A percentile compares a stretch with the other conserved stretches of the same genome.
phyloP scores from a whole-genome alignment of 495 filamentous ascomycete genomes.

The Aspergillus sclerotiicarbonarius region DNA sequence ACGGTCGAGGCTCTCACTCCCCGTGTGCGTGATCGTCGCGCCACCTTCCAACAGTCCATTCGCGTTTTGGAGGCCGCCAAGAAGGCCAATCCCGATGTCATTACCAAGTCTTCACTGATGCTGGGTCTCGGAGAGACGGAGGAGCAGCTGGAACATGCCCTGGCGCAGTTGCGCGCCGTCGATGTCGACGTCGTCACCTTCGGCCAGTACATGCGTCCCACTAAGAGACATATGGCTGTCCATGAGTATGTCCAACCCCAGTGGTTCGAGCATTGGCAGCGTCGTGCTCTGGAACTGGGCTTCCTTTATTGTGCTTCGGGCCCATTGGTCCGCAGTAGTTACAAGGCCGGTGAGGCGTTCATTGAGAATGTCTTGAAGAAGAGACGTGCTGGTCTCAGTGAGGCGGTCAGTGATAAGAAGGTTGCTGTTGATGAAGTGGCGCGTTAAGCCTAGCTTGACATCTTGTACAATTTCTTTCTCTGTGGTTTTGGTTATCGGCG shows the following conservation, averaged over 20 bases:
- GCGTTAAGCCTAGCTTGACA: slow-evolving; percentile 19
- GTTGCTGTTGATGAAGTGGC: slow-evolving; percentile 29
- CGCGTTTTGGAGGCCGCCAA: slow-evolving; percentile 81
- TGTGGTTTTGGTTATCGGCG: not conserved
- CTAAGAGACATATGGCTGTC: slow-evolving; percentile 95
- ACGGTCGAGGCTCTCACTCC: slow-evolving; percentile 90
- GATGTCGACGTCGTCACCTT: slow-evolving; percentile 95
- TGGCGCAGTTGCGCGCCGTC: slow-evolving; percentile 74
- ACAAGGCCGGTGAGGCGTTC: slow-evolving; percentile 97
- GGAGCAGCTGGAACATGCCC: slow-evolving; percentile 76
- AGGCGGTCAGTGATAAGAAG: slow-evolving; percentile 23
- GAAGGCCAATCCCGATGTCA: slow-evolving; percentile 66
- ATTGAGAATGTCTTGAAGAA: slow-evolving; percentile 98
- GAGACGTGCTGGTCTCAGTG: slow-evolving; percentile 50
- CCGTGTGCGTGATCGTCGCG: slow-evolving; percentile 82
- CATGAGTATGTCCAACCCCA: slow-evolving; percentile 90
- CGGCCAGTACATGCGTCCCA: slow-evolving; percentile 98
- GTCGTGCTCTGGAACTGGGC: slow-evolving; percentile 88
- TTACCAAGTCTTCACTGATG: slow-evolving; percentile 98
- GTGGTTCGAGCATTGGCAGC: slow-evolving; percentile 84
- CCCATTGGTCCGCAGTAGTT: slow-evolving; percentile 86
- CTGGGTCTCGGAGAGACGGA: slow-evolving; percentile 91
- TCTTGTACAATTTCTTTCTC: slow-evolving; percentile 10
- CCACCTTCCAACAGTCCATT: slow-evolving; percentile 83
- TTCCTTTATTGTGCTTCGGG: slow-evolving; percentile 96